Evolutionary conservation across 176 grass and related monocot species (phyloP).

Genomic region (Hordeum vulgare): MorexV3_pseudomolecules_assembly NC_058521.1:594078124-594078623

Average conservation of each 20-base stretch:
- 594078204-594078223: neutral
- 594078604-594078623: too few relatives aligned
- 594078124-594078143: constrained; percentile 28
- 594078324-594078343: neutral
- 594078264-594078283: neutral
- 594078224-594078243: neutral
- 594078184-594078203: neutral
- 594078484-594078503: neutral
- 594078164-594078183: neutral
- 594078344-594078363: neutral
- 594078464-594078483: neutral
- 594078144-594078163: neutral
- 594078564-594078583: too few relatives aligned
- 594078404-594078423: neutral
- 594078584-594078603: too few relatives aligned
- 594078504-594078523: too few relatives aligned
- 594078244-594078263: neutral
- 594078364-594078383: neutral
- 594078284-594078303: neutral
- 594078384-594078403: neutral
- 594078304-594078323: neutral
- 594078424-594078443: neutral
- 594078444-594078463: neutral
- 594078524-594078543: too few relatives aligned
- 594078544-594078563: too few relatives aligned